These are phyloP conservation scores for Dictyostelium purpureum DNA, from an alignment of 78 protist species.

Conservation along the genomic window DNA sequence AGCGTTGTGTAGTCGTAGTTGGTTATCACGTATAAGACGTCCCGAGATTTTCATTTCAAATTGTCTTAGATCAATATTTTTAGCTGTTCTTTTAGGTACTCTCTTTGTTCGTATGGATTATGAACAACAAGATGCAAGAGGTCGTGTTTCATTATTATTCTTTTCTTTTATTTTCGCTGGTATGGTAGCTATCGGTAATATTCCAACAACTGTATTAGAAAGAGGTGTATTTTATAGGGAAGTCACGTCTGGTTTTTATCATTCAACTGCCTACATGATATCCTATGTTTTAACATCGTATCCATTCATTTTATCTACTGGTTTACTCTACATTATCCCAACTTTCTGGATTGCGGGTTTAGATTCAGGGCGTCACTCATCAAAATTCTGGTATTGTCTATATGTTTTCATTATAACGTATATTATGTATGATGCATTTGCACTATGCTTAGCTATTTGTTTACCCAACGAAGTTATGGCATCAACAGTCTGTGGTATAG, in stretches of 20 bases:
- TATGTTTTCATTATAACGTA: conserved; percentile 35
- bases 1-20: not conserved
- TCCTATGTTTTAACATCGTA: conserved; percentile 25
- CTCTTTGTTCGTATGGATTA: conserved; percentile 41
- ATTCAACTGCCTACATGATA: conserved; percentile 31
- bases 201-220: conserved; percentile 57
- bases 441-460: conserved; percentile 1
- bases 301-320: conserved; percentile 46
- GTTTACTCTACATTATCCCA: conserved; percentile 24
- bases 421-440: conserved; percentile 39
- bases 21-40: conserved; percentile 13
- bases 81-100: conserved; percentile 61
- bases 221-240: conserved; percentile 71
- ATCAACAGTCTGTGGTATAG: conserved; percentile 46
- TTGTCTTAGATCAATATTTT: not conserved
- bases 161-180: conserved; percentile 69
- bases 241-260: conserved; percentile 44
- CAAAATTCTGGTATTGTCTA: conserved; percentile 39
- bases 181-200: conserved; percentile 58
- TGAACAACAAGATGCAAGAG: conserved; percentile 68
- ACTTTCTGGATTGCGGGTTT: conserved; percentile 34
- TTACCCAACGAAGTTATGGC: conserved; percentile 73
- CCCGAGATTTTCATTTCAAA: conserved; percentile 24
- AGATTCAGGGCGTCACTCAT: conserved; percentile 11
- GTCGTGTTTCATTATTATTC: conserved; percentile 52